Conservation (phyloP, 2,329 filamentous ascomycete genomes). For the Fusarium falciforme region DNA sequence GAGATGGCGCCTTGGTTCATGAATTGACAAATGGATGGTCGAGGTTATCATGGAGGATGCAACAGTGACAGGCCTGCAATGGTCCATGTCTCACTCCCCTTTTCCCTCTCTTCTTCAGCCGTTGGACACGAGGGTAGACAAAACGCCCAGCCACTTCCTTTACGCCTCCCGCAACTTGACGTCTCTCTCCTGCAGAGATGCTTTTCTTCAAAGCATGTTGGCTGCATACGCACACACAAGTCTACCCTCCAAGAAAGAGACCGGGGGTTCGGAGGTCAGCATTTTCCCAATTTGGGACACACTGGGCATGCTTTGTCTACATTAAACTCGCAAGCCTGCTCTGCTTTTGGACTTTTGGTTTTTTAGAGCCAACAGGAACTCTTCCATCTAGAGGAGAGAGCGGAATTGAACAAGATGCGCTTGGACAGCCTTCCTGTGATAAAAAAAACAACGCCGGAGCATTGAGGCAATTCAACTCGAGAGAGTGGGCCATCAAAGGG, state of each 20-base stretch:
- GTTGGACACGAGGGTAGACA: slow-evolving; percentile 26
- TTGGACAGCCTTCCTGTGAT: not conserved
- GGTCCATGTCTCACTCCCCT: slow-evolving; percentile 13
- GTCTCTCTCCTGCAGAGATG: not conserved
- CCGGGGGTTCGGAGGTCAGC: slow-evolving; percentile 1
- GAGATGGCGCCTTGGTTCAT: not conserved
- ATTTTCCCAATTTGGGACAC: not conserved
- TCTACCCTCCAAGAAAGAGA: not conserved
- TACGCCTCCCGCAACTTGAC: not conserved
- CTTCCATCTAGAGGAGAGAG: not conserved
- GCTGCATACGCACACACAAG: not conserved
- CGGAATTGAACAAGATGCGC: not conserved
- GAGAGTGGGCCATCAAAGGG: slow-evolving; percentile 10
- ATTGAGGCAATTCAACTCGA: not conserved
- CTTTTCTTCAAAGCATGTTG: not conserved
- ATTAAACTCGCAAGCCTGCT: not conserved
- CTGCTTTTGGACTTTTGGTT: not conserved
- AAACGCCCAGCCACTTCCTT: slow-evolving; percentile 22
- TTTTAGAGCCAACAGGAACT: slow-evolving; percentile 9
- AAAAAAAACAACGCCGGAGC: not conserved
- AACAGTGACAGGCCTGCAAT: slow-evolving; percentile 19
- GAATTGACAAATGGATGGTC: not conserved
- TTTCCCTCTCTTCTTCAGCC: slow-evolving; percentile 20
- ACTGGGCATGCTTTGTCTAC: not conserved
- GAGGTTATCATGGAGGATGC: slow-evolving; percentile 15